Percentiles rank a stretch among this genome's conserved stretches.
Evolutionary conservation across 202 grass and related monocot genomes (phyloP).

Genomic region (Carex arenaria): DNA sequence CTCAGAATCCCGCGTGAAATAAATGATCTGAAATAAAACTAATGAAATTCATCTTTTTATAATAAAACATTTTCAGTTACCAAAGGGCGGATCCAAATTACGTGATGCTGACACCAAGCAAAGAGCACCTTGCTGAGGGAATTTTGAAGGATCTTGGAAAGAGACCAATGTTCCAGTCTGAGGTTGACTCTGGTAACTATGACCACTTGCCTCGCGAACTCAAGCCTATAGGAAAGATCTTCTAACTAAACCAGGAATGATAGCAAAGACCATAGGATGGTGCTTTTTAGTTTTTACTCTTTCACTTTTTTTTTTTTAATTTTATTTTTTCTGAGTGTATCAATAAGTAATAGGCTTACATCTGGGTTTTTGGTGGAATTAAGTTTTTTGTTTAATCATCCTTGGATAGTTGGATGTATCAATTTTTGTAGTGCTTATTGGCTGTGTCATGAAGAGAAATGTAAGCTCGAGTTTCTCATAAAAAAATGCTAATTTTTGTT

Average conservation of each 20-base stretch:
- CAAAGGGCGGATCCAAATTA: conserved; percentile 89
- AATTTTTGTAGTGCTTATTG: neutral
- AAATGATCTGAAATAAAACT: neutral
- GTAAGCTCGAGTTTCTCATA: neutral
- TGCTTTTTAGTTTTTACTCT: neutral
- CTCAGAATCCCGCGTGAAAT: neutral
- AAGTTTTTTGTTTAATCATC: neutral
- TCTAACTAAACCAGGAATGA: conserved; percentile 38
- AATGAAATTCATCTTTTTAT: neutral
- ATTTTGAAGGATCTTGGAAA: conserved; percentile 48
- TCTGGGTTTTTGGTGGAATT: neutral
- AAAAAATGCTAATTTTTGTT: neutral
- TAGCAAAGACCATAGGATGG: neutral
- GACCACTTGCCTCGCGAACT: conserved; percentile 69
- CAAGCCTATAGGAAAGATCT: conserved; percentile 65
- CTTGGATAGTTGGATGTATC: neutral
- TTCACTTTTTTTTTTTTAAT: too few relatives aligned
- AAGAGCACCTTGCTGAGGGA: conserved; percentile 70
- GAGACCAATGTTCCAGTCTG: conserved; percentile 69
- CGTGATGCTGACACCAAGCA: conserved; percentile 83
- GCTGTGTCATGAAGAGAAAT: neutral
- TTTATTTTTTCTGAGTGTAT: neutral
- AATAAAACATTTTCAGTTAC: conserved; percentile 44
- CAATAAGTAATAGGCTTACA: neutral
- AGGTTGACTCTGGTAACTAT: conserved; percentile 75